Conservation (phyloP, 768 basidiomycete species). For the Kwoniella shandongensis region DNA sequence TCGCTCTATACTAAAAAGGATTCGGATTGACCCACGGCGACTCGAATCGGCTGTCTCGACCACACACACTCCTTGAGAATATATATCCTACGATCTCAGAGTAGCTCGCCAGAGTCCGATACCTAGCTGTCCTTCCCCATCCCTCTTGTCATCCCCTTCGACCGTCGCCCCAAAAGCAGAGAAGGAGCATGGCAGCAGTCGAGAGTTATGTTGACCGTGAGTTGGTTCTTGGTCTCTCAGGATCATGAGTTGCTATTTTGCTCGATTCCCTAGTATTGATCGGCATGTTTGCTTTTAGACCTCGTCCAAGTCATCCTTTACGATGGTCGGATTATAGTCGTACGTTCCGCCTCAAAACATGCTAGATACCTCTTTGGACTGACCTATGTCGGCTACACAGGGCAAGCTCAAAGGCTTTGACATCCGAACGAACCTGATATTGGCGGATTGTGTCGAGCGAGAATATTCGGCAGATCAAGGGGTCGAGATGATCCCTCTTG, state of each 20-base stretch:
- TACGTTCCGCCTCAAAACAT: slow-evolving; percentile 55
- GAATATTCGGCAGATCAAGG: slow-evolving; percentile 87
- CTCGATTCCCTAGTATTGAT: not conserved
- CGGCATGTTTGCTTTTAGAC: slow-evolving; percentile 56
- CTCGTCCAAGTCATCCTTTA: slow-evolving; percentile 91
- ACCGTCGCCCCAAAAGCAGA: no score
- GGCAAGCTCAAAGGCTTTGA: slow-evolving; percentile 90
- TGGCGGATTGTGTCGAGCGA: slow-evolving; percentile 89
- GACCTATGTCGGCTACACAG: slow-evolving; percentile 55
- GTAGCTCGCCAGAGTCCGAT: no score
- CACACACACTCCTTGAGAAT: no score
- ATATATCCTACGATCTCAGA: no score
- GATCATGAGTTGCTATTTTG: slow-evolving; percentile 9
- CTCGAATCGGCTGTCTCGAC: no score
- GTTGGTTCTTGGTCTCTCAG: not conserved
- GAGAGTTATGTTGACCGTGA: slow-evolving; percentile 46
- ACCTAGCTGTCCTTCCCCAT: not conserved
- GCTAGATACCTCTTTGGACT: not conserved
- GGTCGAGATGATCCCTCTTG: slow-evolving; percentile 90
- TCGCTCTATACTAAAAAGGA: no score
- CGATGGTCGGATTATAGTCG: slow-evolving; percentile 92
- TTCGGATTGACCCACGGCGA: no score
- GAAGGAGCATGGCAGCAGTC: slow-evolving; percentile 41
- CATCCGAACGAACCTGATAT: slow-evolving; percentile 92
- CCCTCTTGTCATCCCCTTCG: no score